A percentile compares a stretch with the other conserved stretches of the same genome.
These are phyloP conservation scores for Xylaria sp. DNA, from an alignment of 2,329 filamentous ascomycete genomes.

Conservation along the genomic window DNA sequence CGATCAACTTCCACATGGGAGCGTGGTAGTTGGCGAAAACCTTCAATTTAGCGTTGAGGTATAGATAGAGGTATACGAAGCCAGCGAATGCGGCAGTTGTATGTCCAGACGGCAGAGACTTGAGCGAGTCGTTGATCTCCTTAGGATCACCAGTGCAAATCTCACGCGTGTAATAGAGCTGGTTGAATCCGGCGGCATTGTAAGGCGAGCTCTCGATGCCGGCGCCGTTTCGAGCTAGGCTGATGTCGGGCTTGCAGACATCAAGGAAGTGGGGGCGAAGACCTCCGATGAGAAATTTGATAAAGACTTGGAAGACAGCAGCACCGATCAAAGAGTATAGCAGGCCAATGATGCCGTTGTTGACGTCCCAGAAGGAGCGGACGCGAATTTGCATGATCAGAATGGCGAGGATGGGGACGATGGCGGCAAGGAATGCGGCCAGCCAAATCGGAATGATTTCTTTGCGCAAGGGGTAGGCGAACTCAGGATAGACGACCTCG, in stretches of 20 bases:
- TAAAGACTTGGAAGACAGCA: constrained; percentile 77
- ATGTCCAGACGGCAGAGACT: constrained; percentile 76
- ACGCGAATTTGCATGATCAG: constrained; percentile 70
- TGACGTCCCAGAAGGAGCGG: constrained; percentile 71
- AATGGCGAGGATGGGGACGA: constrained; percentile 71
- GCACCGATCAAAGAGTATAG: constrained; percentile 72
- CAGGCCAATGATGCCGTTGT: constrained; percentile 73
- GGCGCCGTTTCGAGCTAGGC: constrained; percentile 45
- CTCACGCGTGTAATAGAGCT: constrained; percentile 71
- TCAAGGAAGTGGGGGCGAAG: constrained; percentile 74
- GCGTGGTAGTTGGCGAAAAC: constrained; percentile 75
- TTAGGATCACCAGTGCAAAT: constrained; percentile 71
- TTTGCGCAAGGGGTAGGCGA: constrained; percentile 72
- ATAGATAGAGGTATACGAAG: constrained; percentile 72
- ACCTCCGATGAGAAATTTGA: constrained; percentile 78
- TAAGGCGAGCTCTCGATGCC: constrained; percentile 45
- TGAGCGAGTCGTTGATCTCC: constrained; percentile 71
- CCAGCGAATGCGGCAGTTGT: constrained; percentile 75
- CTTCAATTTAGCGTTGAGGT: constrained; percentile 81
- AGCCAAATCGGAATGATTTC: constrained; percentile 76
- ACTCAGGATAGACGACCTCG: constrained; percentile 72
- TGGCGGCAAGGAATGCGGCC: constrained; percentile 67
- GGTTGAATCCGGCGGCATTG: constrained; percentile 57
- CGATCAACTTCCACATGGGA: constrained; percentile 74
- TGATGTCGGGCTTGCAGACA: constrained; percentile 69